These are phyloP conservation scores for Ceratocystis harringtonii DNA, from an alignment of 2,329 filamentous ascomycete species.

Conservation along the genomic window DNA sequence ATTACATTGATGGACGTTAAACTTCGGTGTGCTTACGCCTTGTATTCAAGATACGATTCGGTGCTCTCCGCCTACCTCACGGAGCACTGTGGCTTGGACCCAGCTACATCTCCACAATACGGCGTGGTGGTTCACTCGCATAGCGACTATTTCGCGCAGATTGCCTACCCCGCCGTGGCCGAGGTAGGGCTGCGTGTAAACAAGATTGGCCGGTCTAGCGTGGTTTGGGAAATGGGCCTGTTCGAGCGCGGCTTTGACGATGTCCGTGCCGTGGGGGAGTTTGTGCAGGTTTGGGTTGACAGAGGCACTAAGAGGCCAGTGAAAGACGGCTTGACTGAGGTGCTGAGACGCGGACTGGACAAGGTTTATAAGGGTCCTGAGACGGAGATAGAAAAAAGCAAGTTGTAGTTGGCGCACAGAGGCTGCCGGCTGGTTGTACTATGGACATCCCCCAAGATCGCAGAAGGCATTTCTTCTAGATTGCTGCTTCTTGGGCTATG, in stretches of 20 bases:
- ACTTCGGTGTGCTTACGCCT: not conserved
- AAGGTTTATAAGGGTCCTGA: constrained; percentile 29
- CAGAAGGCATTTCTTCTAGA: not conserved
- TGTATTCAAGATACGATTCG: constrained; percentile 54
- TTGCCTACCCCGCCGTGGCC: constrained; percentile 67
- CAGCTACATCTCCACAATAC: constrained; percentile 54
- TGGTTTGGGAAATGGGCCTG: constrained; percentile 77
- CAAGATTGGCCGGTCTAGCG: constrained; percentile 71
- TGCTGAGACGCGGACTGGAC: constrained; percentile 44
- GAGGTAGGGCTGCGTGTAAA: constrained; percentile 72
- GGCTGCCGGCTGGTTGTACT: no score
- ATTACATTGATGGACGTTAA: not conserved
- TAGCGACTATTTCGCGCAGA: constrained; percentile 70
- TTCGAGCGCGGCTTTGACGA: constrained; percentile 60
- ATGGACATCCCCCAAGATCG: not conserved
- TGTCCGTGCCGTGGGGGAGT: constrained; percentile 72
- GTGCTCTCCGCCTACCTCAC: constrained; percentile 83
- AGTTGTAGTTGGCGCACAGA: not conserved
- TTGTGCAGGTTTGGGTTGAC: constrained; percentile 81
- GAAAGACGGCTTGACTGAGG: constrained; percentile 45
- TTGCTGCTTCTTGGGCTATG: not conserved
- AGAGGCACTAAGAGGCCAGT: constrained; percentile 51
- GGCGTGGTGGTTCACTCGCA: constrained; percentile 75
- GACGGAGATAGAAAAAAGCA: constrained; percentile 16
- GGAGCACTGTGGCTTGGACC: constrained; percentile 57